Evolutionary conservation across 2,329 filamentous ascomycete species (phyloP).

Genomic region (Nothophoma quercina): DNA sequence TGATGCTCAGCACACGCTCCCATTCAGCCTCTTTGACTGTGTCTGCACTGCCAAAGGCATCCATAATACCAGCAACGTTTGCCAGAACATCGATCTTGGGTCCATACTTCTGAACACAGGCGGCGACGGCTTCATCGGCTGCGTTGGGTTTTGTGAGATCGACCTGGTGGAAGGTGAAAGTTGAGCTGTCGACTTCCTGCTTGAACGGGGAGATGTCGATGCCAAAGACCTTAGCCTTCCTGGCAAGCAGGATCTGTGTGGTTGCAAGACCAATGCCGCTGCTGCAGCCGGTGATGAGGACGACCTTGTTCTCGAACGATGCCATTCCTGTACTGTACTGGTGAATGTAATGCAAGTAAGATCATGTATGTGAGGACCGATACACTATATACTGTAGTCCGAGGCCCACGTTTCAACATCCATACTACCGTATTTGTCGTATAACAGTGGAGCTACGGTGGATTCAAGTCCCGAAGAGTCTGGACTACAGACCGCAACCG

Average conservation of each 20-base stretch:
- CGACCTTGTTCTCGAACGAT: slow-evolving; percentile 35
- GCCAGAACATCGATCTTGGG: slow-evolving; percentile 51
- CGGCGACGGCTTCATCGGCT: slow-evolving; percentile 31
- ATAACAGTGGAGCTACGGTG: neutral
- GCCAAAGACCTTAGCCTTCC: slow-evolving; percentile 38
- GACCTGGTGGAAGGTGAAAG: slow-evolving; percentile 36
- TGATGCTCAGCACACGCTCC: slow-evolving; percentile 53
- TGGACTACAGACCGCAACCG: neutral
- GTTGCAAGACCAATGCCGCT: slow-evolving; percentile 42
- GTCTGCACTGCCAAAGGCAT: slow-evolving; percentile 52
- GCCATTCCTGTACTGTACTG: slow-evolving; percentile 14
- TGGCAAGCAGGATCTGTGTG: slow-evolving; percentile 31
- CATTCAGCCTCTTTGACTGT: slow-evolving; percentile 50
- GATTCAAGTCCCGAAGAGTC: neutral
- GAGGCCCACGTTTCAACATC: neutral
- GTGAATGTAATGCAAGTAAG: too few relatives aligned
- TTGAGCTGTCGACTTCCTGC: slow-evolving; percentile 21
- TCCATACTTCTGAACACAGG: slow-evolving; percentile 32
- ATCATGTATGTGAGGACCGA: too few relatives aligned
- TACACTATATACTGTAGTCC: too few relatives aligned
- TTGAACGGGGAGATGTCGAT: slow-evolving; percentile 35
- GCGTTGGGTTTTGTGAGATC: slow-evolving; percentile 31
- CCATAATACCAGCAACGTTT: slow-evolving; percentile 57
- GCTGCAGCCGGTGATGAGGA: slow-evolving; percentile 41
- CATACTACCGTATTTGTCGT: neutral